Conservation (phyloP, 2,329 filamentous ascomycete species). For the Magnaporthiopsis incrustans region DNA sequence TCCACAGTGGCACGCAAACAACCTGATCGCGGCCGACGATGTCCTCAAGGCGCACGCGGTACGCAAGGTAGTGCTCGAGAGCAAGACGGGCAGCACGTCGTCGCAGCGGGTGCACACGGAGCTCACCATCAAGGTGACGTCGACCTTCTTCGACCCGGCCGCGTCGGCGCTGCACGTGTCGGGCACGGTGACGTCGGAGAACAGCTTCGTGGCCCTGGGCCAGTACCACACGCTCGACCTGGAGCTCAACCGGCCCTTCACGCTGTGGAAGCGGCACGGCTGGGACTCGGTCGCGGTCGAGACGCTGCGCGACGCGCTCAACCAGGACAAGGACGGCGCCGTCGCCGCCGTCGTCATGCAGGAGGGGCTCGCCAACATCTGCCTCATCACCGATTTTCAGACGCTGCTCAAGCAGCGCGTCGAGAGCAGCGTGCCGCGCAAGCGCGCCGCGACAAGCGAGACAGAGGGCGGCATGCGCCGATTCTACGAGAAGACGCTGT, state of each 20-base stretch:
- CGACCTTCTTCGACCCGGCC: conserved; percentile 50
- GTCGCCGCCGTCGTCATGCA: conserved; percentile 91
- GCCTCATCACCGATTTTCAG: conserved; percentile 71
- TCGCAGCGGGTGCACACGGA: conserved; percentile 49
- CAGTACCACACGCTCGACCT: conserved; percentile 64
- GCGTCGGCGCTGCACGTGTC: conserved; percentile 48
- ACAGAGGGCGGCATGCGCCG: conserved; percentile 63
- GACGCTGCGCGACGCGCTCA: conserved; percentile 69
- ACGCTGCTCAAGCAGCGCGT: conserved; percentile 66
- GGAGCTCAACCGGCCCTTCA: conserved; percentile 81
- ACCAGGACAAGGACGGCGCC: conserved; percentile 71
- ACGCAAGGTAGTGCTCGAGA: conserved; percentile 44
- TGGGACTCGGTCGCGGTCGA: conserved; percentile 88
- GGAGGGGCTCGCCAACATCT: conserved; percentile 77
- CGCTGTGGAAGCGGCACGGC: conserved; percentile 71
- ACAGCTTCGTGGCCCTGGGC: conserved; percentile 42
- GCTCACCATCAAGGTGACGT: conserved; percentile 48
- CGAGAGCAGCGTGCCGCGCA: conserved; percentile 59
- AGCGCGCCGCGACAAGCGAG: conserved; percentile 55
- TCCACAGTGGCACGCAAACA: conserved; percentile 48
- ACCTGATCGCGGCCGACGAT: conserved; percentile 47
- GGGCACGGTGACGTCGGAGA: conserved; percentile 45
- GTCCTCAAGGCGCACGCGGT: conserved; percentile 46
- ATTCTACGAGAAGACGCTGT: conserved; percentile 72
- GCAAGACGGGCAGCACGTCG: conserved; percentile 35